Conservation (phyloP, 768 basidiomycete genomes). For the Amanita subjunquillea region DNA sequence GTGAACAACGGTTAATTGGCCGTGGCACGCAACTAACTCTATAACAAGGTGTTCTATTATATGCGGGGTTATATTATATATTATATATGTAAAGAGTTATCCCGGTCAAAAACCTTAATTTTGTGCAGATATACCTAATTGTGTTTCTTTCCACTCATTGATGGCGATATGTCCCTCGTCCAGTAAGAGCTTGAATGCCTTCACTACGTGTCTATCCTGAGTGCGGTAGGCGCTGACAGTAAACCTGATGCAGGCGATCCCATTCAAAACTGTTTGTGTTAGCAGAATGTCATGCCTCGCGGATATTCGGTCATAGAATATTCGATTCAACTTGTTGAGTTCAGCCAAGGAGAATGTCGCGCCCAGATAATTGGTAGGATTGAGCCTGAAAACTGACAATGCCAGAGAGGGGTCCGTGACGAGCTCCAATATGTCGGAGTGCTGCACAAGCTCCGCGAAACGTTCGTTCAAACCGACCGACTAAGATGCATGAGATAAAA, state of each 20-base stretch:
- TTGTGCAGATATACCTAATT: too few species aligned
- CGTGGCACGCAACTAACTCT: too few species aligned
- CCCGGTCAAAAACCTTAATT: too few species aligned
- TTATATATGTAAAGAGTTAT: too few species aligned
- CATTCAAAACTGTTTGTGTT: slow-evolving; percentile 72
- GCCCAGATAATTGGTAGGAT: slow-evolving; percentile 16
- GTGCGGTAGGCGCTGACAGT: slow-evolving; percentile 69
- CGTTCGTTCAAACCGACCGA: slow-evolving; percentile 49
- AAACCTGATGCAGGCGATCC: slow-evolving; percentile 64
- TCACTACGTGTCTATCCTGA: slow-evolving; percentile 46
- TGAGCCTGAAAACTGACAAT: slow-evolving; percentile 67
- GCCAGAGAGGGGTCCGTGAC: slow-evolving; percentile 65
- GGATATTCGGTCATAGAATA: slow-evolving; percentile 49
- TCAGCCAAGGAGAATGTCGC: slow-evolving; percentile 17
- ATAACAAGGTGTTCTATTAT: too few species aligned
- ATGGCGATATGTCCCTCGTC: slow-evolving; percentile 43
- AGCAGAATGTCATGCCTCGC: slow-evolving; percentile 55
- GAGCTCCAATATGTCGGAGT: slow-evolving; percentile 45
- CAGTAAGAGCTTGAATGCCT: slow-evolving; percentile 48
- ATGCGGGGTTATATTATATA: too few species aligned
- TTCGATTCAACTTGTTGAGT: slow-evolving; percentile 58
- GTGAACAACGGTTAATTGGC: too few species aligned
- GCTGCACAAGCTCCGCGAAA: slow-evolving; percentile 45
- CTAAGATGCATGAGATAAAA: slow-evolving; percentile 22
- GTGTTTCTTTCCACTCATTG: slow-evolving; percentile 24